Percentiles rank a stretch among this genome's conserved stretches.
These are phyloP conservation scores for Fraxinus greggii DNA, from an alignment of 305 asterid species.

Conservation along the genomic window DNA sequence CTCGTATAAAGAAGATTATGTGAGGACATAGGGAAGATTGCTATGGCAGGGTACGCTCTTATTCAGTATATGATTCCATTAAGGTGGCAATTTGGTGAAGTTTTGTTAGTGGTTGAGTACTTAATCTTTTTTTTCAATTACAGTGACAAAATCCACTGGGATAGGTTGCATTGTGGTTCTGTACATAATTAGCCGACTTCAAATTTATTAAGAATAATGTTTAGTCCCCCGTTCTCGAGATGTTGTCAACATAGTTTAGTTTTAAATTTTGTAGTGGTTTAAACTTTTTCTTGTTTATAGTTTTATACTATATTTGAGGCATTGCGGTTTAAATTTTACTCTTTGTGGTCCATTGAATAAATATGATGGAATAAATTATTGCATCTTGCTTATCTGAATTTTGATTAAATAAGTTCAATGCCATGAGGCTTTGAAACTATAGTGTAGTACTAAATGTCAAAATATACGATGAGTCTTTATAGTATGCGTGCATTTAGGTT, in stretches of 20 bases:
- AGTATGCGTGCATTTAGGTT: constrained; percentile 24
- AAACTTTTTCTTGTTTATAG: not conserved
- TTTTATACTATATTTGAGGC: not conserved
- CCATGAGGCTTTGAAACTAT: constrained; percentile 22
- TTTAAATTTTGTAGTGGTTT: not conserved
- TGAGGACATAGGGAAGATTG: constrained; percentile 83
- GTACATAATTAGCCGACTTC: not conserved
- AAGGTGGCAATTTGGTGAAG: constrained; percentile 55
- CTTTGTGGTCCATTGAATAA: not conserved
- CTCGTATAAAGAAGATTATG: constrained; percentile 73
- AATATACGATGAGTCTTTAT: not conserved
- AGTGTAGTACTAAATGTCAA: not conserved
- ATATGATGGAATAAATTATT: not conserved
- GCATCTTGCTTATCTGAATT: not conserved
- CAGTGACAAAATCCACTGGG: constrained; percentile 34
- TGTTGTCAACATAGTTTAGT: not conserved
- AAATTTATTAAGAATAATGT: too few relatives aligned
- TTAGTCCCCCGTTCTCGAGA: not conserved
- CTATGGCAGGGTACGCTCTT: constrained; percentile 71
- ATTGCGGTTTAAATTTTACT: not conserved
- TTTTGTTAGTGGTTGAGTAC: constrained; percentile 43
- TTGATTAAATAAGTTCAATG: not conserved
- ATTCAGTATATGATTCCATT: constrained; percentile 47
- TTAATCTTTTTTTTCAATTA: not conserved
- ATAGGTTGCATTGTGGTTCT: constrained; percentile 7